Evolutionary conservation across 2,329 filamentous ascomycete genomes (phyloP).

Genomic region (Monilinia laxa): DNA sequence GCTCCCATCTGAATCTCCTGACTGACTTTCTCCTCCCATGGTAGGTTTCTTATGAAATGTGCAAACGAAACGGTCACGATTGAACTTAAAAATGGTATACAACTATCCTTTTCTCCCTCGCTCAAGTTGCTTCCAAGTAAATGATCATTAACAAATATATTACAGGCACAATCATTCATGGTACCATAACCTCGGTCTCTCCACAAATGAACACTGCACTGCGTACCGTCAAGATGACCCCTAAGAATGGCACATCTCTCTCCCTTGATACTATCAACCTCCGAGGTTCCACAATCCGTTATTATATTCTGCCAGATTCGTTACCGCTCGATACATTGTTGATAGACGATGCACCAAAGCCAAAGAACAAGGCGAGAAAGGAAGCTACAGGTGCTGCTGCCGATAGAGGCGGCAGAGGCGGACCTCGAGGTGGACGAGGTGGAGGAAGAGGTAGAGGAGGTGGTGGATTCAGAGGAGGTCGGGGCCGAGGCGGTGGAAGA

Average conservation of each 20-base stretch:
- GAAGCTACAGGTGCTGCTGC: constrained; percentile 61
- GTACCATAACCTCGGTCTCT: constrained; percentile 93
- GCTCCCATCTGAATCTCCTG: constrained; percentile 42
- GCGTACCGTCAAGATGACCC: constrained; percentile 94
- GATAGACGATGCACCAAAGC: constrained; percentile 95
- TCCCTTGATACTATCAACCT: constrained; percentile 94
- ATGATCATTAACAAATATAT: constrained; percentile 11
- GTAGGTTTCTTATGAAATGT: constrained; percentile 98
- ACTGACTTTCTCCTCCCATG: constrained; percentile 36
- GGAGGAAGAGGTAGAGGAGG: constrained; percentile 52
- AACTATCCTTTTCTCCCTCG: constrained; percentile 5
- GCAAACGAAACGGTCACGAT: constrained; percentile 98
- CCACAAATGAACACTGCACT: constrained; percentile 98
- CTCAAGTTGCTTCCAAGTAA: not conserved
- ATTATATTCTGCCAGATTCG: constrained; percentile 94
- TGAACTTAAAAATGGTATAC: constrained; percentile 92
- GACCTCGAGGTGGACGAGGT: constrained; percentile 48
- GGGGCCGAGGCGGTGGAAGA: constrained; percentile 51
- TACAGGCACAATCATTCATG: constrained; percentile 88
- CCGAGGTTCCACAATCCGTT: constrained; percentile 91
- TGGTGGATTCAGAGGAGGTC: constrained; percentile 51
- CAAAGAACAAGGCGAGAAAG: constrained; percentile 99
- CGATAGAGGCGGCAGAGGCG: constrained; percentile 47
- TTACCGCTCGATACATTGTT: constrained; percentile 92
- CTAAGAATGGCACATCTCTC: constrained; percentile 82